Conservation (phyloP, 2,329 filamentous ascomycete species). For the Fusarium staphyleae region DNA sequence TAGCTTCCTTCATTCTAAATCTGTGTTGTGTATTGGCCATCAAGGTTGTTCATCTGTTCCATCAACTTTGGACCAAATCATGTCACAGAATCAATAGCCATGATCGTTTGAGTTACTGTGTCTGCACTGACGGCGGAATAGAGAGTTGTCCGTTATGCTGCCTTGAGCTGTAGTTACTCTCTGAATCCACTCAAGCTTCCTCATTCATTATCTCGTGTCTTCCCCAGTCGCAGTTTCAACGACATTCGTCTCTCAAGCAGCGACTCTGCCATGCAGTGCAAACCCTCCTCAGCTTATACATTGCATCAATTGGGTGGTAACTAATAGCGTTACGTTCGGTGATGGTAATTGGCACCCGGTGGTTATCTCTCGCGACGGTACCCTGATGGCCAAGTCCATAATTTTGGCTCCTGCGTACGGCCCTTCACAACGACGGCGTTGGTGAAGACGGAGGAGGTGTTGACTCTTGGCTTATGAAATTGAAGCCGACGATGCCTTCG, state of each 20-base stretch:
- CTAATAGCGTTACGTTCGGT: background rate
- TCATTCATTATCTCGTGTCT: background rate
- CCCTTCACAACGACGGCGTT: constrained; percentile 11
- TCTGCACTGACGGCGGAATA: too few species aligned
- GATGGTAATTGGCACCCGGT: background rate
- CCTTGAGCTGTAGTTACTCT: too few species aligned
- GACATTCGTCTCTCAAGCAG: constrained; percentile 2
- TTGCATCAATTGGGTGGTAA: background rate
- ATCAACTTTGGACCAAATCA: too few species aligned
- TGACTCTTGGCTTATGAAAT: constrained; percentile 42
- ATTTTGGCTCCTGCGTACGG: background rate
- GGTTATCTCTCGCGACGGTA: background rate
- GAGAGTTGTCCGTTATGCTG: too few species aligned
- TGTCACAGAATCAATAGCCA: too few species aligned
- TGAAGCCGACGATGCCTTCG: constrained; percentile 60
- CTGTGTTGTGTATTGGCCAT: background rate
- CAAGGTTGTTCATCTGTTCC: background rate
- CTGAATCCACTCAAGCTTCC: too few species aligned
- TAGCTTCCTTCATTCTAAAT: too few species aligned
- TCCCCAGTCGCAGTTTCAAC: background rate
- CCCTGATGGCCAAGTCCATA: constrained; percentile 29
- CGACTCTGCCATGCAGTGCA: background rate
- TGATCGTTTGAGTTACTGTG: too few species aligned
- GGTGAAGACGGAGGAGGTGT: constrained; percentile 19
- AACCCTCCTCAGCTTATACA: background rate